Base-by-base conservation (phyloP, 352 stramenopile species). In the Pythium insidiosum region DNA sequence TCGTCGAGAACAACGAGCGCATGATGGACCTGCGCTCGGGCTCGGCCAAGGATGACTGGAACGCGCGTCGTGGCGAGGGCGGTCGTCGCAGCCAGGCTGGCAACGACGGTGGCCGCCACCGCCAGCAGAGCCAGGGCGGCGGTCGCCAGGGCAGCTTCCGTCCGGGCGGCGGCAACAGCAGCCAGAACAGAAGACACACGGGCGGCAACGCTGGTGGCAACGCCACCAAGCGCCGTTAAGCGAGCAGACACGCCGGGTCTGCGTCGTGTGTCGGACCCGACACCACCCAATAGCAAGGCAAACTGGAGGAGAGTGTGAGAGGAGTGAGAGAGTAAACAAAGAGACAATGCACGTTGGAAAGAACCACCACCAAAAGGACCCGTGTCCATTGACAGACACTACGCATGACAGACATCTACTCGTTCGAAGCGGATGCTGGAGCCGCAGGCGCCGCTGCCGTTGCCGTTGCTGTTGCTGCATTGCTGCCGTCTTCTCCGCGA, bases 1-100 rank as follows among this genome's bases (percentile, higher is more conserved):
- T 95, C 26, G 84, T 95, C 23, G 82, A 95, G 58, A 89, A 88
- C 66, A 95, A 95, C 47, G 84, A 95, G 62, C 78, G 79, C 38
- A 86, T 90, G 70, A 87, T 94, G 65, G 82, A 91, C 48, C 47
- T 90, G 53, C 77, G 79, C 46, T 77, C 73, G 36, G 76, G 73
- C 37, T 66, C 57, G 33, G 46, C 51, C 37, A 86, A 88, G 51
- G 78, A 91, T 38, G 72, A 81, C 46, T 87, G 68, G 70, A 65
- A 44, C 49, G 74, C 66, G 53, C 69, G 75, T 39, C 70, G 73
- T 44, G 61, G 65, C 23, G 68, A 61, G 29, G 46, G 24, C 21
- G 51, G 52, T 34, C 58, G 65, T 48, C 64, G 67, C 48, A 51
- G 54, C 28, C 47, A 55, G 25, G 40, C 45, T 38, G 65, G 70